phyloP scores from a whole-genome alignment of 2,329 filamentous ascomycete species.

The Metarhizium humberi region DNA sequence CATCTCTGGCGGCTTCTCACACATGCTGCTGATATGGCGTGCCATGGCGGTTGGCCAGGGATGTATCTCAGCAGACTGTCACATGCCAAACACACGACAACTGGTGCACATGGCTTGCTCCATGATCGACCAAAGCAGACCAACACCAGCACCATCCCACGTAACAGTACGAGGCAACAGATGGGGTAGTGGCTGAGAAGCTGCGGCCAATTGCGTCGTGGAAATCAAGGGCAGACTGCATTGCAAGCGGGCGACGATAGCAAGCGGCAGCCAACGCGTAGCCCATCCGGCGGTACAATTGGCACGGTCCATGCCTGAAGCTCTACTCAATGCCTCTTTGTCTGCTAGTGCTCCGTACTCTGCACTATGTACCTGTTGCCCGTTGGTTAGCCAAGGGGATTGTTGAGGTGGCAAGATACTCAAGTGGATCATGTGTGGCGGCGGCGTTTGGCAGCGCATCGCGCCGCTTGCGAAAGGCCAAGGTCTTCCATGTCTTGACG shows the following conservation, averaged over 20 bases:
- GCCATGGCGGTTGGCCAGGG: conserved; percentile 9
- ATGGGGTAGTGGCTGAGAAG: neutral
- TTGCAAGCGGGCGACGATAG: neutral
- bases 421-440: neutral
- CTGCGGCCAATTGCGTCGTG: neutral
- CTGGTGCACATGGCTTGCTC: neutral
- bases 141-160: too few species aligned
- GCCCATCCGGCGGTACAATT: neutral
- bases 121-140: neutral
- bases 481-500: neutral
- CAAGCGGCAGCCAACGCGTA: neutral
- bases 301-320: too few species aligned
- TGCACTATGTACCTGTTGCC: neutral
- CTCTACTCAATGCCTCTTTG: too few species aligned
- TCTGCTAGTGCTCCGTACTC: too few species aligned
- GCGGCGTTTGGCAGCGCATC: neutral
- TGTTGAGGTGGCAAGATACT: neutral
- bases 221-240: neutral
- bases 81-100: conserved; percentile 2
- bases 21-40: neutral
- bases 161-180: neutral
- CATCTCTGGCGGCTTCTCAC: neutral
- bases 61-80: conserved; percentile 1
- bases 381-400: neutral
- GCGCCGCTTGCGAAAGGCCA: neutral